Base-by-base conservation (phyloP, 2,329 filamentous ascomycete species). In the Emergomyces pasteurianus region DNA sequence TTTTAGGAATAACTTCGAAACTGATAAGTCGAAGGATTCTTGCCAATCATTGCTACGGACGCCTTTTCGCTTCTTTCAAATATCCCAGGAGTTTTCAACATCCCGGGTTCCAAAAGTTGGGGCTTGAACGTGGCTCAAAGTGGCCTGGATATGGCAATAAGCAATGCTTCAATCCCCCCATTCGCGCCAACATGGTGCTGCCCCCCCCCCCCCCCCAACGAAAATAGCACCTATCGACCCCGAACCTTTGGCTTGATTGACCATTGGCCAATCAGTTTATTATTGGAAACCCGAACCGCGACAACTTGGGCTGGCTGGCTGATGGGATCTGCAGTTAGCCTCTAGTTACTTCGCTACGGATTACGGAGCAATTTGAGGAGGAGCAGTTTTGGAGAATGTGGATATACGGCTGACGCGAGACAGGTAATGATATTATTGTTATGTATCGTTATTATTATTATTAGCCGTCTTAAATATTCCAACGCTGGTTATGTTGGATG, bases 181-280 rank as follows among this genome's bases (percentile, higher is more conserved):
- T 34, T 52, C 53, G 53, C 53, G 34, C 14, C 53, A 34, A 21
- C 53, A 8, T 23, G n/a, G 1, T 56, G 49, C 26, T 31, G n/a
- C n/a, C n/a, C n/a, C n/a, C n/a, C n/a, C n/a, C n/a, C n/a, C 9
- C 14, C 9, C 5, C 49, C 49, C 16, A 28, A 8, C 28, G 31
- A 53, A 53, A 36, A 36, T 10, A 36, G 7, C 6, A 2, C 14
- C 2, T 9, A 23, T 23, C 14, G 21, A 23, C 21, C 9, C 10
- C 14, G 10, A 16, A 14, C 7, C 46, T 26, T 49, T 26, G 46
- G 7, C 31, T 31, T 31, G 18, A 54, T 54, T 28, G 43, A n/a
- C 34, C 57, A 49, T 49, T 43, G 16, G 43, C 57, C 57, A 58
- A 58, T 58, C 57, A 50, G 57, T 58, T 50, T 58, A 58, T 58